Percentiles rank a stretch among this genome's conserved stretches.
Evolutionary conservation across 78 protist species (phyloP).

Genomic region (Emiliania huxleyi): DNA sequence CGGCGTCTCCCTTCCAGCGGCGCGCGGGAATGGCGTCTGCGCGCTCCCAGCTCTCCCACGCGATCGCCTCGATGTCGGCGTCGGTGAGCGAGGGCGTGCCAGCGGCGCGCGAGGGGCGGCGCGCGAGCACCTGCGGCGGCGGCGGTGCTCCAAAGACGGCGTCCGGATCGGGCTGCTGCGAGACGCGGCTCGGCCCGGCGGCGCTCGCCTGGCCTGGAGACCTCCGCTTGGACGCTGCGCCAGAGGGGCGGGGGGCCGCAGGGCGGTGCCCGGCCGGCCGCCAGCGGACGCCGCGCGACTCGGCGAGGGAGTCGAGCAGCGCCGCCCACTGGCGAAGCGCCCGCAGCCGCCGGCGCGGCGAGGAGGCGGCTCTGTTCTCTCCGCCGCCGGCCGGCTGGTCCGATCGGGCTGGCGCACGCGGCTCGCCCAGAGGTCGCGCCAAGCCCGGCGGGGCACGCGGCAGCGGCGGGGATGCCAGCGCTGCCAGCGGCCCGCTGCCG

Average conservation of each 20-base stretch:
- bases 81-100: neutral
- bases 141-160: no score
- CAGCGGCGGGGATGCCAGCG: neutral
- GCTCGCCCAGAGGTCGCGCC: neutral
- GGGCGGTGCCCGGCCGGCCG: neutral
- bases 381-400: neutral
- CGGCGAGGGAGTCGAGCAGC: neutral
- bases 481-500: neutral
- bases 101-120: neutral
- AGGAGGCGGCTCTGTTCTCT: no score
- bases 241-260: neutral
- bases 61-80: neutral
- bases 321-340: neutral
- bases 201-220: no score
- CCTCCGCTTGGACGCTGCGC: no score
- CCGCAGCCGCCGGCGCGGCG: neutral
- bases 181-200: neutral
- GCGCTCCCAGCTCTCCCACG: neutral
- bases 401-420: neutral
- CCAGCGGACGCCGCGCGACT: neutral
- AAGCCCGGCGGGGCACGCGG: neutral
- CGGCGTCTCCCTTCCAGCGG: no score
- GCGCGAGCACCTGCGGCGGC: no score
- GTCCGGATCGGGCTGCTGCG: neutral
- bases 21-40: neutral